Base-by-base conservation (phyloP, 1,284 basidiomycete genomes). In the Ustanciosporium gigantosporum region DNA sequence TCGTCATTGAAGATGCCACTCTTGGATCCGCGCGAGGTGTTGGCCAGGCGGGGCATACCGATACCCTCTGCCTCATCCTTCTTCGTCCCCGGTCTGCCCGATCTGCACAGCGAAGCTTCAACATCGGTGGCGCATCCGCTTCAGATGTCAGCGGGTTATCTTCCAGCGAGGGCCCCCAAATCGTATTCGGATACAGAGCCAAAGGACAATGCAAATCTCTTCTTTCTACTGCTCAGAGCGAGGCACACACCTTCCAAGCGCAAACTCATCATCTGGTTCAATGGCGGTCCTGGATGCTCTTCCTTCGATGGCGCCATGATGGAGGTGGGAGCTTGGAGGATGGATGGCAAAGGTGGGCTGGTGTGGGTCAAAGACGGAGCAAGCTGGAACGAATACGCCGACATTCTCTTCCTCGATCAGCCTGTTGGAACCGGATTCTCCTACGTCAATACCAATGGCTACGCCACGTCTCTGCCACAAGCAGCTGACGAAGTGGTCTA, bases 321-420 rank as follows among this genome's bases (percentile, higher is more conserved):
- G 92, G 94, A 99, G 74, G 83, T 94, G 17, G 94, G 94, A 0
- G 93, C 94, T 4, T 94, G 92, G 46, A 50, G 70, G 17, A 61
- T 87, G 66, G 88, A 90, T 79, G 87, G 86, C 5, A 81, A 87
- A n/a, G 88, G 88, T 20, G 86, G 88, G 14, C 82, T 96, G 49
- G 84, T 85, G 60, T 84, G 87, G 43, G 64, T 68, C 29, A 46
- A 48, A 31, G 82, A 86, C 6, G 88, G 93, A 25, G 92, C 91
- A 21, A 92, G 92, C 5, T 99, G 94, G 94, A 94, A 98, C 78
- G 95, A 98, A 78, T 98, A 94, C 75, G 88, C 90, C n/a, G 94
- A 90, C 36, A 86, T 98, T 80, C 86, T 98, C 48, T 98, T 90
- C 73, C 91, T 98, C 52, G 94, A 98, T 79, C 94, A 98, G 79